These are phyloP conservation scores for Phytophthora podocarpi DNA, from an alignment of 352 stramenopile genomes.

Conservation along the genomic window DNA sequence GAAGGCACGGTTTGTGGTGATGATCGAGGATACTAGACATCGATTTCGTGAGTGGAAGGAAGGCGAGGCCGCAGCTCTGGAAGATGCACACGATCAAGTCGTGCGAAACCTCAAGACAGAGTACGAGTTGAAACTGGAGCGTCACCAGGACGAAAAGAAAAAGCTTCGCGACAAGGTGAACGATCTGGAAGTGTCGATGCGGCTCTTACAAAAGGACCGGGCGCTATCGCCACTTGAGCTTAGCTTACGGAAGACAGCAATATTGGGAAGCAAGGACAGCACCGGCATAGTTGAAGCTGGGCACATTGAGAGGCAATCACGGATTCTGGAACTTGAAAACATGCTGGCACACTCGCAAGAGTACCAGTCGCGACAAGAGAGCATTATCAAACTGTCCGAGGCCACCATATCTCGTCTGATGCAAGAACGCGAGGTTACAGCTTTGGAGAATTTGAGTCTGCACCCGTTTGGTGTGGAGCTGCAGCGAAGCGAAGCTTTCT, in stretches of 20 bases:
- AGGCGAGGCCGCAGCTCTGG: conserved; percentile 42
- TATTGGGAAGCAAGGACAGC: conserved; percentile 53
- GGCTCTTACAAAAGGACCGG: conserved; percentile 68
- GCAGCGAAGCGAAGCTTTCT: conserved; percentile 10
- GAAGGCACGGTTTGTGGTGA: conserved; percentile 55
- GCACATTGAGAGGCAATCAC: conserved; percentile 55
- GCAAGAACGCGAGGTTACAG: conserved; percentile 54
- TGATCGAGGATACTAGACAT: conserved; percentile 55
- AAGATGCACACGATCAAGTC: conserved; percentile 49
- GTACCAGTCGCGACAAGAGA: conserved; percentile 66
- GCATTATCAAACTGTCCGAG: conserved; percentile 68
- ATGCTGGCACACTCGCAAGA: conserved; percentile 61
- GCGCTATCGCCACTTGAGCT: conserved; percentile 66
- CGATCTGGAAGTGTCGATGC: conserved; percentile 70
- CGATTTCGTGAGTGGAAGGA: conserved; percentile 80
- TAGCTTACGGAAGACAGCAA: conserved; percentile 64
- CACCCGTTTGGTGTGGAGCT: conserved; percentile 33
- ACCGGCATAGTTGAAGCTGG: conserved; percentile 51
- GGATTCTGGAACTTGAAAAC: conserved; percentile 63
- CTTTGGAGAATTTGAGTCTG: conserved; percentile 48
- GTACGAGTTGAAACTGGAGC: conserved; percentile 68
- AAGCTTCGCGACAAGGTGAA: conserved; percentile 79
- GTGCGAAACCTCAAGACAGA: conserved; percentile 59
- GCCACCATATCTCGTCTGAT: conserved; percentile 66
- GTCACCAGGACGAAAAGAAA: conserved; percentile 75